Conservation (phyloP, 2,329 filamentous ascomycete species). For the Trichocomaceae sp. region DNA sequence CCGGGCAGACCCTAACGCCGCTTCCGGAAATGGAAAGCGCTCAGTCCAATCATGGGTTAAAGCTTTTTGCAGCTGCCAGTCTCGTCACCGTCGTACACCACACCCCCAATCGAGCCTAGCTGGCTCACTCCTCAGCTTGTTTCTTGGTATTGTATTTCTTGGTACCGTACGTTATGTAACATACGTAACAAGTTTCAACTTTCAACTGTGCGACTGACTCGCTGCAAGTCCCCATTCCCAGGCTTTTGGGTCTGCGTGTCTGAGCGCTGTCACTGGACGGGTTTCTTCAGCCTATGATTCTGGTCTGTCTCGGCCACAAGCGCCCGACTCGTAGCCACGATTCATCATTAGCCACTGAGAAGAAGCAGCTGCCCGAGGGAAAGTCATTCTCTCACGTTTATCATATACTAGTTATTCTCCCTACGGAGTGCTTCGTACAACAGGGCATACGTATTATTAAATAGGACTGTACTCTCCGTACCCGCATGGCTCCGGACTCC, state of each 20-base stretch:
- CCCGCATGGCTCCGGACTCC: no score
- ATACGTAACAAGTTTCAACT: no score
- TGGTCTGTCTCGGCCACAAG: not conserved
- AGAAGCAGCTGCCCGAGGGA: not conserved
- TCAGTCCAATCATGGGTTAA: not conserved
- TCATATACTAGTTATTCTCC: no score
- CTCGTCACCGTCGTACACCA: not conserved
- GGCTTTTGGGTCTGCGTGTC: not conserved
- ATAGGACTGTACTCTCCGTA: no score
- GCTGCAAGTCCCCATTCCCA: conserved; percentile 1
- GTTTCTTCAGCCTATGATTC: not conserved
- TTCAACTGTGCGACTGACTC: no score
- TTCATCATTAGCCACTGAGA: not conserved
- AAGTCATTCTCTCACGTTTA: not conserved
- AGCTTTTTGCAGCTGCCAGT: no score
- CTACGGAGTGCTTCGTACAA: no score
- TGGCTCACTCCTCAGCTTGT: not conserved
- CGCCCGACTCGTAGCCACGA: no score
- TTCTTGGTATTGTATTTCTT: no score
- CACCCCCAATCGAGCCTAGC: not conserved
- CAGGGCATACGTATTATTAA: no score
- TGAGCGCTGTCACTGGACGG: not conserved
- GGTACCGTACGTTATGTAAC: no score
- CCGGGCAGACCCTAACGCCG: no score
- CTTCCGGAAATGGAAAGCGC: conserved; percentile 4